These are phyloP conservation scores for Wickerhamomyces bisporus DNA, from an alignment of 805 yeast genomes.

Conservation along the genomic window DNA sequence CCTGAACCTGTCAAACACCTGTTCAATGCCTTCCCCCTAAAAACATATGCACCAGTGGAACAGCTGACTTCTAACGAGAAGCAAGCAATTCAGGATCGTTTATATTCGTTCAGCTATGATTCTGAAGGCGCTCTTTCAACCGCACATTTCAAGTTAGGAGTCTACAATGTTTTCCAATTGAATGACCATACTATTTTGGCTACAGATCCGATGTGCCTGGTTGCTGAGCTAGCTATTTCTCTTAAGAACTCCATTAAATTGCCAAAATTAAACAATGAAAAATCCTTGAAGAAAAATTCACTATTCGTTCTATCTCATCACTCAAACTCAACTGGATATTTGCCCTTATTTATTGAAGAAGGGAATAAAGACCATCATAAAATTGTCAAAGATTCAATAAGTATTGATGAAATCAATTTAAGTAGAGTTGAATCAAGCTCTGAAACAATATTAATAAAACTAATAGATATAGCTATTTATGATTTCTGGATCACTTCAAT, in stretches of 20 bases:
- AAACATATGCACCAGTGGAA: conserved; percentile 33
- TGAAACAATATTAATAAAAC: conserved; percentile 31
- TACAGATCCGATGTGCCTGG: conserved; percentile 54
- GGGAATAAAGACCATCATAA: conserved; percentile 28
- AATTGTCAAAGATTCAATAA: conserved; percentile 31
- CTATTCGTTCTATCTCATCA: conserved; percentile 42
- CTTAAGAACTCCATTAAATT: conserved; percentile 37
- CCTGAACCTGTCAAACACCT: conserved; percentile 41
- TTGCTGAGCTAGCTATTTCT: conserved; percentile 41
- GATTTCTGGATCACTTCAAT: conserved; percentile 43
- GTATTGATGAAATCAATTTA: conserved; percentile 32
- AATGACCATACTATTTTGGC: conserved; percentile 33
- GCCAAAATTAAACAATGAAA: conserved; percentile 28
- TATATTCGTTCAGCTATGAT: conserved; percentile 17
- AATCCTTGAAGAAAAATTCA: conserved; percentile 23
- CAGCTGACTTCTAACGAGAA: conserved; percentile 25
- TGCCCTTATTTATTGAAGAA: conserved; percentile 57
- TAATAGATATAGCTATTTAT: conserved; percentile 43
- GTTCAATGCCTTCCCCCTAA: conserved; percentile 49
- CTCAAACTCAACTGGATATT: conserved; percentile 42
- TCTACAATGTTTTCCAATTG: conserved; percentile 39
- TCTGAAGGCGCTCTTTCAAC: conserved; percentile 6
- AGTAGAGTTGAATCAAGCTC: conserved; percentile 27
- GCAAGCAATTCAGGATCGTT: conserved; percentile 19
- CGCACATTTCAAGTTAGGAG: conserved; percentile 46